Conservation (phyloP, 2,329 filamentous ascomycete species). For the Aureobasidium musti region DNA sequence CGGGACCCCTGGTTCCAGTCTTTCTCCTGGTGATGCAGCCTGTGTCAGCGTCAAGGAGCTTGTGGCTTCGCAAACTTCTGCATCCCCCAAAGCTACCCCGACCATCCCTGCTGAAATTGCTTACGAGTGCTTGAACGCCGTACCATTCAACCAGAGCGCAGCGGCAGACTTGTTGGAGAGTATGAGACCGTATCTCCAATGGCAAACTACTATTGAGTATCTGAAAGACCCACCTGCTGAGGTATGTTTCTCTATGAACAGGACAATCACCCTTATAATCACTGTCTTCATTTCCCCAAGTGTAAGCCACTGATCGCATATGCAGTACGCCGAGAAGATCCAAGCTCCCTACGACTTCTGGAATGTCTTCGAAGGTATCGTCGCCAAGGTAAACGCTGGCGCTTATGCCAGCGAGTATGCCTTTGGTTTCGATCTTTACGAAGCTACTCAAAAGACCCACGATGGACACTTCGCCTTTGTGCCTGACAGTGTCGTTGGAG, state of each 20-base stretch:
- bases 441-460: conserved; percentile 57
- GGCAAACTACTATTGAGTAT: conserved; percentile 50
- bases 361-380: conserved; percentile 45
- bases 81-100: conserved; percentile 36
- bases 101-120: conserved; percentile 49
- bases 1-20: too few relatives aligned
- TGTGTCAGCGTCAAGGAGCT: conserved; percentile 27
- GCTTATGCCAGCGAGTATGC: conserved; percentile 48
- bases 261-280: too few relatives aligned
- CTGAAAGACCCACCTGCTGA: conserved; percentile 50
- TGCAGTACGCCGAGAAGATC: conserved; percentile 51
- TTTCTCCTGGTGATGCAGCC: too few relatives aligned
- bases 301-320: too few relatives aligned
- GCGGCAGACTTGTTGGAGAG: conserved; percentile 46
- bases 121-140: conserved; percentile 50
- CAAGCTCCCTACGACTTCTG: conserved; percentile 49
- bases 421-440: conserved; percentile 56
- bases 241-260: too few relatives aligned
- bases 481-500: conserved; percentile 55
- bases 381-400: conserved; percentile 43
- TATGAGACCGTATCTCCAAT: conserved; percentile 50
- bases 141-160: conserved; percentile 49
- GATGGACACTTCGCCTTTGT: conserved; percentile 65
- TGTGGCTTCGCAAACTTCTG: conserved; percentile 33
- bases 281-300: too few relatives aligned